These are phyloP conservation scores for Pseudodiploospora longispora DNA, from an alignment of 2,329 filamentous ascomycete genomes.

Conservation along the genomic window DNA sequence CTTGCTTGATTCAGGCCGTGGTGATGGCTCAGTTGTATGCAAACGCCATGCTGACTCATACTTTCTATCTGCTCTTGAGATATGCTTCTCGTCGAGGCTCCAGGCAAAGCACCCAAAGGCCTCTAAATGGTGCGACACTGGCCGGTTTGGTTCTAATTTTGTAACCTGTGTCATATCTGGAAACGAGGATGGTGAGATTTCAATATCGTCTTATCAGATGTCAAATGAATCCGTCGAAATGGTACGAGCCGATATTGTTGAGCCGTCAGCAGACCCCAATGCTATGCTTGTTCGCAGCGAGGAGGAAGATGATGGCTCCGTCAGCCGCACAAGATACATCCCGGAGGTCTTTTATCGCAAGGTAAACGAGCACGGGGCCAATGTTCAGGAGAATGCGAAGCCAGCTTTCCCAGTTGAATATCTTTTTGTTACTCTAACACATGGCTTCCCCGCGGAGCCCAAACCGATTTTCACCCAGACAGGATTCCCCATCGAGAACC, in stretches of 20 bases:
- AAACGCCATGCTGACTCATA: conserved; percentile 95
- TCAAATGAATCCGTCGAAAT: conserved; percentile 96
- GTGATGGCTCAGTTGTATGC: conserved; percentile 82
- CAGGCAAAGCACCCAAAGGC: conserved; percentile 84
- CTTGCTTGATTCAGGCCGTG: conserved; percentile 69
- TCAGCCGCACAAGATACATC: conserved; percentile 73
- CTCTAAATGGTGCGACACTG: conserved; percentile 95
- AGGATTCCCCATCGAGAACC: conserved; percentile 85
- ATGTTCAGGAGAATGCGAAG: conserved; percentile 95
- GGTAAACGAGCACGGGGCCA: conserved; percentile 93
- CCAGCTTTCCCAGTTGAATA: conserved; percentile 96
- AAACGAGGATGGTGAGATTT: conserved; percentile 80
- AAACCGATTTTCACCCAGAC: conserved; percentile 67
- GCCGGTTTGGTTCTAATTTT: conserved; percentile 89
- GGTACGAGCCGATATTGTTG: conserved; percentile 89
- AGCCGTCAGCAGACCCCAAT: conserved; percentile 85
- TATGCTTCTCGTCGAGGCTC: conserved; percentile 78
- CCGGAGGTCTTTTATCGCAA: conserved; percentile 94
- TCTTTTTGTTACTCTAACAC: conserved; percentile 87
- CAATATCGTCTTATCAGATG: conserved; percentile 86
- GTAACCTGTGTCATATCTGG: conserved; percentile 95
- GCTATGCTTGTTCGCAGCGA: conserved; percentile 94
- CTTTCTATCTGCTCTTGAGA: conserved; percentile 85
- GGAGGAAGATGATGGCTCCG: conserved; percentile 68
- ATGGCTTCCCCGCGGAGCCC: conserved; percentile 81